Evolutionary conservation across 331 rosid species (phyloP).

Genomic region (Rosa hybrid): DNA sequence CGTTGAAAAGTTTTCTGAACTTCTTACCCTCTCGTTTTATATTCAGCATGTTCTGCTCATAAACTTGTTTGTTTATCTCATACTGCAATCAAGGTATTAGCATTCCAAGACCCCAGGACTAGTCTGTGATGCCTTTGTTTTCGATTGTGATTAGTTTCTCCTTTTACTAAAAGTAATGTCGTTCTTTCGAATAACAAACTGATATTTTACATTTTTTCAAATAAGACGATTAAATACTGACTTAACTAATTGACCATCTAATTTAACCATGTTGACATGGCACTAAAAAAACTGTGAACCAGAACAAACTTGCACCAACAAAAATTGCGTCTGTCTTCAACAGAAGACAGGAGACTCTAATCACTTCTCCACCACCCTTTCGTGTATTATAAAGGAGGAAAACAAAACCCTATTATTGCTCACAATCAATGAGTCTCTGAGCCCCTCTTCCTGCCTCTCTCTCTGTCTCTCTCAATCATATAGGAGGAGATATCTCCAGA

Average conservation of each 20-base stretch:
- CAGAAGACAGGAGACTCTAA: background rate
- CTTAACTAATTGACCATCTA: background rate
- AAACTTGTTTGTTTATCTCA: background rate
- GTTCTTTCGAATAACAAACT: background rate
- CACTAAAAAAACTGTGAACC: background rate
- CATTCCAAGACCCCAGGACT: background rate
- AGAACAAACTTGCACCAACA: background rate
- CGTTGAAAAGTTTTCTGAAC: background rate
- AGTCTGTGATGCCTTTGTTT: background rate
- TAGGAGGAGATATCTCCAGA: background rate
- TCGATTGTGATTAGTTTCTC: background rate
- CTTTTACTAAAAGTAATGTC: background rate
- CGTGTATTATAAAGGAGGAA: background rate
- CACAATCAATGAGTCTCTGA: background rate
- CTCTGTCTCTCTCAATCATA: background rate
- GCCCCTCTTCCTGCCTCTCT: background rate
- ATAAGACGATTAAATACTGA: background rate
- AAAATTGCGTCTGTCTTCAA: background rate
- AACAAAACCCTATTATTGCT: background rate
- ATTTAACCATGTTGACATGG: slow-evolving; percentile 13
- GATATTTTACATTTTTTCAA: background rate
- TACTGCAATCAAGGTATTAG: background rate
- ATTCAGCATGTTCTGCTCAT: background rate
- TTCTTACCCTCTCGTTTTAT: background rate
- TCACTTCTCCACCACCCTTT: slow-evolving; percentile 20